phyloP scores from a whole-genome alignment of 2,329 filamentous ascomycete genomes.

The Sclerotinia sclerotiorum region DNA sequence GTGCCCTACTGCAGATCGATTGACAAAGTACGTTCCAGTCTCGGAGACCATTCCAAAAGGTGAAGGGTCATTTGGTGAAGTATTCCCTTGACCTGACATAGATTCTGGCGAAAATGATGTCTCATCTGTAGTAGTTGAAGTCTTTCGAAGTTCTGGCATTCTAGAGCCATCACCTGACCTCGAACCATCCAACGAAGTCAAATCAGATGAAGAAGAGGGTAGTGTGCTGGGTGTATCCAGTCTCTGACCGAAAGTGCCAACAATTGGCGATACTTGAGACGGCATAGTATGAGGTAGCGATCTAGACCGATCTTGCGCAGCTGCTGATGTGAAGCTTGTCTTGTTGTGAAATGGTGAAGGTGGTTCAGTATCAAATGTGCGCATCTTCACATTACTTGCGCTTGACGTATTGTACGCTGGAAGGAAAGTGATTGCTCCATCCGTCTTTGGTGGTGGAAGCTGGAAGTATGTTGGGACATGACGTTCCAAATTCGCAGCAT shows the following conservation, averaged over 20 bases:
- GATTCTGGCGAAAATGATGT: constrained; percentile 28
- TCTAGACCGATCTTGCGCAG: constrained; percentile 24
- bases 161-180: constrained; percentile 23
- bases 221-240: constrained; percentile 29
- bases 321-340: constrained; percentile 24
- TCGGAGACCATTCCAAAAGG: constrained; percentile 20
- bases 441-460: constrained; percentile 39
- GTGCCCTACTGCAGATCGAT: constrained; percentile 23
- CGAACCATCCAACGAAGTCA: constrained; percentile 26
- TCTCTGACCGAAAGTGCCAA: constrained; percentile 16
- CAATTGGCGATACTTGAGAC: constrained; percentile 31
- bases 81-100: not conserved
- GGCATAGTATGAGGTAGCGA: constrained; percentile 28
- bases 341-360: constrained; percentile 25
- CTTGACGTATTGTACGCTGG: constrained; percentile 26
- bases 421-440: constrained; percentile 30
- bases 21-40: constrained; percentile 24
- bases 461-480: constrained; percentile 44
- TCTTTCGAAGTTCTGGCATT: constrained; percentile 14
- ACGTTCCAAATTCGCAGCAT: constrained; percentile 44
- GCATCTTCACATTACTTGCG: constrained; percentile 22
- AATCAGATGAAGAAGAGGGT: constrained; percentile 28
- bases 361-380: constrained; percentile 23
- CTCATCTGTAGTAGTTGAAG: constrained; percentile 16
- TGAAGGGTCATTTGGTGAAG: constrained; percentile 23